phyloP scores from a whole-genome alignment of 108 stramenopile species.

The Nitzschia sp. region DNA sequence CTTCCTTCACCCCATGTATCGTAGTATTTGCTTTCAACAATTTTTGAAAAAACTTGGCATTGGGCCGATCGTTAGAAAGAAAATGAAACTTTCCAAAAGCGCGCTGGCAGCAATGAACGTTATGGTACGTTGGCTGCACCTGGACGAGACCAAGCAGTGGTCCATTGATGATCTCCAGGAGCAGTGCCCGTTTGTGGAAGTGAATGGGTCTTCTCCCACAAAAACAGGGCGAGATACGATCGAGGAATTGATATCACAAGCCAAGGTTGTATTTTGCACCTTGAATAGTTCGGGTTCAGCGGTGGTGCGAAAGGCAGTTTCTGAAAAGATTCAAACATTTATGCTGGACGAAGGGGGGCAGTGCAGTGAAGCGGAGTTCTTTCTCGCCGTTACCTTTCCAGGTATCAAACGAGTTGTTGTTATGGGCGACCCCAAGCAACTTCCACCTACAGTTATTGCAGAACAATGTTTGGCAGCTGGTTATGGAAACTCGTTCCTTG shows the following conservation, averaged over 20 bases:
- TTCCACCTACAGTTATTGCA: slow-evolving; percentile 85
- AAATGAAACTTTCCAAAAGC: too few species aligned
- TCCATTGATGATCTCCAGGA: too few species aligned
- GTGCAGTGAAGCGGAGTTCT: slow-evolving; percentile 78
- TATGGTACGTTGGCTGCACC: neutral
- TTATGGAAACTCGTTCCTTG: neutral
- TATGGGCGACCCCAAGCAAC: slow-evolving; percentile 89
- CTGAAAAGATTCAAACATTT: slow-evolving; percentile 64
- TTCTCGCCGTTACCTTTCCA: slow-evolving; percentile 78
- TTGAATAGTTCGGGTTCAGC: neutral
- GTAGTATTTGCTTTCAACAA: too few species aligned
- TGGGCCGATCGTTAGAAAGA: too few species aligned
- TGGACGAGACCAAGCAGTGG: neutral
- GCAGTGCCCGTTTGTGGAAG: too few species aligned
- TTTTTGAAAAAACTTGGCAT: too few species aligned
- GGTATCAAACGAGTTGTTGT: slow-evolving; percentile 52
- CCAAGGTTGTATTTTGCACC: neutral
- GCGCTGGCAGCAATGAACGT: too few species aligned
- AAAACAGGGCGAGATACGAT: too few species aligned
- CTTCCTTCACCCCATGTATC: neutral
- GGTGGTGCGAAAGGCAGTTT: neutral
- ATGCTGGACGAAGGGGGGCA: slow-evolving; percentile 94
- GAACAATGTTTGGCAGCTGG: slow-evolving; percentile 26
- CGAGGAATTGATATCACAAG: neutral
- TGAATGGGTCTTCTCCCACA: too few species aligned